A percentile compares a stretch with the other conserved stretches of the same genome.
Evolutionary conservation across 2,329 filamentous ascomycete genomes (phyloP).

Genomic region (Ophiocordyceps polyrhachis-furcata): DNA sequence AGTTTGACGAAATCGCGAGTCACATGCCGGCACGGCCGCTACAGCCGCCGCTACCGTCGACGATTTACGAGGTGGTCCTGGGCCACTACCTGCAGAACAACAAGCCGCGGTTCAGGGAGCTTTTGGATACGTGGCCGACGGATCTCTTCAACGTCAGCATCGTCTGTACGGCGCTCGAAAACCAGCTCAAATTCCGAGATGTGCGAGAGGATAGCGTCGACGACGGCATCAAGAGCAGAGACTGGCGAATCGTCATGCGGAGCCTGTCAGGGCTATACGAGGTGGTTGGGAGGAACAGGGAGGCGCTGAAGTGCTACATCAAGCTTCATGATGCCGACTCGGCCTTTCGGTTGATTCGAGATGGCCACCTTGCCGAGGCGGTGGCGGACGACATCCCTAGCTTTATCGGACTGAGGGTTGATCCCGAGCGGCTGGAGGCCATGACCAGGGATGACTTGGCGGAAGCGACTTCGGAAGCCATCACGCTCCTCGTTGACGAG

Average conservation of each 20-base stretch:
- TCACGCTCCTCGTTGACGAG: constrained; percentile 75
- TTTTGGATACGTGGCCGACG: constrained; percentile 68
- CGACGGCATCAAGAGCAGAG: constrained; percentile 50
- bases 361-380: constrained; percentile 77
- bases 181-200: constrained; percentile 60
- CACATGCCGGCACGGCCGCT: constrained; percentile 65
- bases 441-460: constrained; percentile 56
- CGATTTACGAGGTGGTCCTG: constrained; percentile 77
- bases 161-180: constrained; percentile 62
- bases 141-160: constrained; percentile 67
- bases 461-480: constrained; percentile 63
- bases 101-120: constrained; percentile 53
- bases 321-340: constrained; percentile 80
- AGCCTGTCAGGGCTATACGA: constrained; percentile 72
- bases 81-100: constrained; percentile 74
- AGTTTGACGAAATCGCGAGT: constrained; percentile 75
- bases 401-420: constrained; percentile 74
- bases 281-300: constrained; percentile 59
- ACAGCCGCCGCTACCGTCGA: constrained; percentile 57
- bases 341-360: constrained; percentile 68
- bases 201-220: constrained; percentile 60
- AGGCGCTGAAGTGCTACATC: constrained; percentile 80
- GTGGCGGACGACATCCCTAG: constrained; percentile 79
- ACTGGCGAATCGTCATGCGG: constrained; percentile 83
- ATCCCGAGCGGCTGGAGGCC: constrained; percentile 44